Percentiles rank a stretch among this genome's conserved stretches.
These are phyloP conservation scores for Ogataea hybrid DNA, from an alignment of 1,139 yeast genomes.

Conservation along the genomic window DNA sequence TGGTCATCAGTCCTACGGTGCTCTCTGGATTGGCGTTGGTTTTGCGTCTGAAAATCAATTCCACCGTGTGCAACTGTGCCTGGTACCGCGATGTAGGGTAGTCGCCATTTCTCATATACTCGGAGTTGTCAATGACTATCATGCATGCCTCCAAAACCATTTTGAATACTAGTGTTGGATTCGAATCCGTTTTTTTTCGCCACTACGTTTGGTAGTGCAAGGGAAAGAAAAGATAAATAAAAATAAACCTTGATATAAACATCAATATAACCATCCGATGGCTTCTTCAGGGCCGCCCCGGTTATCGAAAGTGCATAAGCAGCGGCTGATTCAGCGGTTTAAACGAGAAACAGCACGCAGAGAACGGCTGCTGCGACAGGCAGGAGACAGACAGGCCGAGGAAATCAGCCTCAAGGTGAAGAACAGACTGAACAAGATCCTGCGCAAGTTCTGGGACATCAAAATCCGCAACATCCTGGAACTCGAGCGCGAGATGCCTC, in stretches of 20 bases:
- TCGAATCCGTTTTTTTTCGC: conserved; percentile 10
- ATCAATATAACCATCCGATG: neutral
- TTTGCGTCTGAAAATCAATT: conserved; percentile 81
- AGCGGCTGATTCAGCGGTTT: conserved; percentile 33
- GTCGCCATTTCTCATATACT: conserved; percentile 94
- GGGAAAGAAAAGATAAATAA: conserved; percentile 3
- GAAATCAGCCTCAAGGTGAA: conserved; percentile 37
- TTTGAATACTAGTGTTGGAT: conserved; percentile 13
- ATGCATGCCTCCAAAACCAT: conserved; percentile 97
- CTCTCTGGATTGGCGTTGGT: conserved; percentile 89
- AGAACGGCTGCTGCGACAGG: conserved; percentile 31
- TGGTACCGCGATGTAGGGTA: conserved; percentile 85
- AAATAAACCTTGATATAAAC: conserved; percentile 1
- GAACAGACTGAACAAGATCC: conserved; percentile 39
- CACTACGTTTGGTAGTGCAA: conserved; percentile 16
- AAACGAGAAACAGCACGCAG: conserved; percentile 23
- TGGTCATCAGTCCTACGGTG: conserved; percentile 86
- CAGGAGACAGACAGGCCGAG: conserved; percentile 32
- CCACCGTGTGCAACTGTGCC: conserved; percentile 93
- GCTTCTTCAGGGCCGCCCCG: conserved; percentile 7
- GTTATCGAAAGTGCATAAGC: conserved; percentile 39
- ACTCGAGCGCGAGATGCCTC: conserved; percentile 42
- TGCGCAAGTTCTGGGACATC: conserved; percentile 41
- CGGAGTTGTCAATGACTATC: conserved; percentile 94
- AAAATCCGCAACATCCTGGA: conserved; percentile 38